Evolutionary conservation across 768 basidiomycete species (phyloP), one percentile per base, ranked within the genome.

Genomic region (Rhodocollybia butyracea): DNA sequence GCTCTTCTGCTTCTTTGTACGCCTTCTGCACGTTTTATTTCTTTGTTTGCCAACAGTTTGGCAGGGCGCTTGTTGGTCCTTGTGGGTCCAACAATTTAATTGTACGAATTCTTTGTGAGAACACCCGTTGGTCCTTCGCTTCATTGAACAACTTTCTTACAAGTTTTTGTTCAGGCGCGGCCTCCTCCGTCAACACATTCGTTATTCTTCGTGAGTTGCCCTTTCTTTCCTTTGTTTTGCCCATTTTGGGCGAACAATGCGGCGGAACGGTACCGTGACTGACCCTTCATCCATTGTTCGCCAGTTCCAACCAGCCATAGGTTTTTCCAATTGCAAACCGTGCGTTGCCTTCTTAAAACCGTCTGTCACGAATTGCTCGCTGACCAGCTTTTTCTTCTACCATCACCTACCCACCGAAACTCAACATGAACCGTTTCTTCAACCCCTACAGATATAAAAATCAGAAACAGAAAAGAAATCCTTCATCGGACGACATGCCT

Each of bases 161-260:
- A 45, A 52, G 53, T 51, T 50, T 56, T 26, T 63, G 51, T 63
- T 65, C 70, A 83, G 83, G 84, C 75, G 76, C 83, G 84, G 84
- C 84, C 82, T 83, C 84, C 83, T 86, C 83, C 83, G 82, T 76
- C 63, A 66, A 69, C 68, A 80, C 82, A 70, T 65, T 87, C 85
- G 59, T 84, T 85, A 73, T 71, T 63, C 68, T 60, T 61, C 71
- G 74, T 81, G 80, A 45, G 84, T 84, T 59, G 57, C 62, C 51
- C 60, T 46, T 54, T 48, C 39, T 31, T 50, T 52, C 22, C 26
- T 24, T 42, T 8, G 41, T 29, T 13, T 13, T 27, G 43, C 43
- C 43, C 19, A 15, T 45, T 45, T 45, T 24, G 29, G 10, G 22
- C 40, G 21, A 38, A 54, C 53, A 40, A 54, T 42, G 30, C 21